Conservation (phyloP, 768 basidiomycete genomes). For the Trametes meyenii region DNA sequence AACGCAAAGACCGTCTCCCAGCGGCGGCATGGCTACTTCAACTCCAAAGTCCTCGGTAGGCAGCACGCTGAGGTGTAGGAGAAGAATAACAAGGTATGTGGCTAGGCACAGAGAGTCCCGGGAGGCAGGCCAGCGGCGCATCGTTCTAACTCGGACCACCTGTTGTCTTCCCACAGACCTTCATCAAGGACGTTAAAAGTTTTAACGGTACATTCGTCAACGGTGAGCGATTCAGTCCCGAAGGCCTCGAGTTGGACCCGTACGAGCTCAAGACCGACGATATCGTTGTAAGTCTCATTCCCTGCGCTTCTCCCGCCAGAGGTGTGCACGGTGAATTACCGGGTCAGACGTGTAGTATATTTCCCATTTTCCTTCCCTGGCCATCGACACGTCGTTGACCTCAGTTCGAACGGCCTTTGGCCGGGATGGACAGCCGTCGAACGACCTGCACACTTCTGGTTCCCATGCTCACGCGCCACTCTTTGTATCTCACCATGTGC, state of each 20-base stretch:
- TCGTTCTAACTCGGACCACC: conserved; percentile 16
- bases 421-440: no score
- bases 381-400: no score
- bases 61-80: conserved; percentile 99
- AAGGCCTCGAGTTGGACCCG: no score
- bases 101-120: neutral
- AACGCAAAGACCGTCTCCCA: conserved; percentile 93
- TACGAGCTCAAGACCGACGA: conserved; percentile 95
- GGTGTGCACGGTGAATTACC: no score
- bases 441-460: no score
- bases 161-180: conserved; percentile 73
- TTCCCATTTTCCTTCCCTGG: no score
- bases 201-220: no score
- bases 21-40: conserved; percentile 95
- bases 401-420: no score
- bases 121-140: neutral
- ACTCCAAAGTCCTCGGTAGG: conserved; percentile 90
- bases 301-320: no score
- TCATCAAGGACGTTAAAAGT: conserved; percentile 97
- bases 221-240: no score
- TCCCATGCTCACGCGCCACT: neutral
- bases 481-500: conserved; percentile 2
- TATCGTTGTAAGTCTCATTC: conserved; percentile 73
- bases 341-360: no score
- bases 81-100: conserved; percentile 76